Percentiles rank a stretch among this genome's conserved stretches.
phyloP scores from a whole-genome alignment of 2,329 filamentous ascomycete species.

The Colletotrichum sp. region DNA sequence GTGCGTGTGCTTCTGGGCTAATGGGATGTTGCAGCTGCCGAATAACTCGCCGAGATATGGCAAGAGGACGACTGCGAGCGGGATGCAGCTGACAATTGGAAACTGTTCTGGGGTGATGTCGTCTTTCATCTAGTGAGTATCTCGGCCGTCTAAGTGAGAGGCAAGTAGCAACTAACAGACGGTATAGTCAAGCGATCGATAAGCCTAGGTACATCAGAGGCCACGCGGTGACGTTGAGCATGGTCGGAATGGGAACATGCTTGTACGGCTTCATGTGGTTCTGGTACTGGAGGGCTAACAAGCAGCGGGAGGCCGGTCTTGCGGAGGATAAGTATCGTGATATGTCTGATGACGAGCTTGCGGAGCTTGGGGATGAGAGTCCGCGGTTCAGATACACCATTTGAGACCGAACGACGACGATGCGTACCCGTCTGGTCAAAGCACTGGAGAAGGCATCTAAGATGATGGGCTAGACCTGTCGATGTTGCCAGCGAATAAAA shows the following conservation, averaged over 20 bases:
- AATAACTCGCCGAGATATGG: conserved; percentile 75
- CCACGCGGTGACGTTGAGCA: conserved; percentile 54
- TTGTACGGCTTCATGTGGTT: conserved; percentile 42
- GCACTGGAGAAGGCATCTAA: neutral
- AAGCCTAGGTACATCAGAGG: conserved; percentile 65
- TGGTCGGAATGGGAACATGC: conserved; percentile 22
- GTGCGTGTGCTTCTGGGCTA: neutral
- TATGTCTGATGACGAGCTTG: conserved; percentile 51
- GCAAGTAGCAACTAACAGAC: neutral
- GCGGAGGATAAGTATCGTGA: conserved; percentile 42
- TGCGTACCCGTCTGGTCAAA: neutral
- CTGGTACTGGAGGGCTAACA: conserved; percentile 48
- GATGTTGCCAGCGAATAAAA: neutral
- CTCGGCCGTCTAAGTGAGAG: no score
- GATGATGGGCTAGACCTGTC: neutral
- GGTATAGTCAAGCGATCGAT: conserved; percentile 46
- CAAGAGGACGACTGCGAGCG: conserved; percentile 75
- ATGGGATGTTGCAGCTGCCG: conserved; percentile 44
- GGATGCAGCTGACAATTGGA: conserved; percentile 72
- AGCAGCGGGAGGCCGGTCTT: conserved; percentile 42
- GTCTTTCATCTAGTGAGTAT: conserved; percentile 18
- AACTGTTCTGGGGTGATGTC: conserved; percentile 68
- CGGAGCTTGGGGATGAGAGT: conserved; percentile 58
- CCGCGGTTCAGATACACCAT: conserved; percentile 53
- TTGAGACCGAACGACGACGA: conserved; percentile 13